Conservation (phyloP, 2,329 filamentous ascomycete genomes). For the Periconia sp. region DNA sequence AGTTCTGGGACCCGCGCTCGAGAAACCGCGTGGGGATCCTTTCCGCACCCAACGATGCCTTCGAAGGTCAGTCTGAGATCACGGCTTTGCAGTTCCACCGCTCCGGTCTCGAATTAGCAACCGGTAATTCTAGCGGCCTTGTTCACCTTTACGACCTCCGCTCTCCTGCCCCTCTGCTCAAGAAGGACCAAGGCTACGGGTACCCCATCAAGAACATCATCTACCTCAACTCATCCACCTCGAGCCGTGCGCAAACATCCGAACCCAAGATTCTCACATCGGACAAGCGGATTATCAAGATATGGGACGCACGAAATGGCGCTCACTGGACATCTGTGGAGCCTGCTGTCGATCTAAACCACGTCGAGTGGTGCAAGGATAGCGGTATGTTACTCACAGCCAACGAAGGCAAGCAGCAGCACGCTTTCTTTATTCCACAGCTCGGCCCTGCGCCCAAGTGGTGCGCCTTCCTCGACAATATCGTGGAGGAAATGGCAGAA, state of each 20-base stretch:
- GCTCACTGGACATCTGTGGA: constrained; percentile 95
- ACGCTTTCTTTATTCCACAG: constrained; percentile 93
- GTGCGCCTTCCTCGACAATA: constrained; percentile 96
- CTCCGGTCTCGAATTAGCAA: constrained; percentile 83
- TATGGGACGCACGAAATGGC: constrained; percentile 86
- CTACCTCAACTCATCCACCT: constrained; percentile 70
- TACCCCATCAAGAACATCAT: constrained; percentile 86
- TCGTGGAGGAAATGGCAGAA: constrained; percentile 99
- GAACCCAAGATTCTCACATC: constrained; percentile 83
- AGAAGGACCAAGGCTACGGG: constrained; percentile 95
- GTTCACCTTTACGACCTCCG: constrained; percentile 92
- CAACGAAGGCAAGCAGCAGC: constrained; percentile 94
- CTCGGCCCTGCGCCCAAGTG: constrained; percentile 91
- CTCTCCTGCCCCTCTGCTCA: constrained; percentile 81
- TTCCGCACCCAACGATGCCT: constrained; percentile 55
- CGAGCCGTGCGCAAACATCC: constrained; percentile 66
- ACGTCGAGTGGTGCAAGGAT: constrained; percentile 89
- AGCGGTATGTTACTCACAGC: constrained; percentile 95
- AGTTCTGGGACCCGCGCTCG: constrained; percentile 93
- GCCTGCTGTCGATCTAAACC: constrained; percentile 91
- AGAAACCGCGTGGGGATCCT: constrained; percentile 82
- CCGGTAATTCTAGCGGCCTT: constrained; percentile 86
- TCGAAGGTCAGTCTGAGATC: constrained; percentile 64
- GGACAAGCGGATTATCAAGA: constrained; percentile 95
- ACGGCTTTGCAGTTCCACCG: constrained; percentile 87